Percentiles rank a stretch among this genome's conserved stretches.
phyloP scores from a whole-genome alignment of 371 early-diverging fungal species.

The Lichtheimia corymbifera region DNA sequence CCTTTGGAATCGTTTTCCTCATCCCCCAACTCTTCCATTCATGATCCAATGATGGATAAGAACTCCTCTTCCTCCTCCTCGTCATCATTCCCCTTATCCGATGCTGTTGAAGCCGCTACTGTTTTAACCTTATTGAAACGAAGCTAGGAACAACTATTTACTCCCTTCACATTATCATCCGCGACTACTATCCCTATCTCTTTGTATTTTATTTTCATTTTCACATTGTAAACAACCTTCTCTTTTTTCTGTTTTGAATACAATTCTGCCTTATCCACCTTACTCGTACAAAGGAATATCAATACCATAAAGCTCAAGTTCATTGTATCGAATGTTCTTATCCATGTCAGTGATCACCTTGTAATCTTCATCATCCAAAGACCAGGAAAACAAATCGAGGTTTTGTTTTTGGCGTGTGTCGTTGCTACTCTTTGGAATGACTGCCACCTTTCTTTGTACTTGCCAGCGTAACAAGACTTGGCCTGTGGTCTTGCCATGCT shows the following conservation, averaged over 20 bases:
- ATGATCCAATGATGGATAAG: slow-evolving; percentile 8
- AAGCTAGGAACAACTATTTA: slow-evolving; percentile 26
- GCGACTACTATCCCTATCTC: slow-evolving; percentile 12
- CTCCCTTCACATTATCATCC: slow-evolving; percentile 1
- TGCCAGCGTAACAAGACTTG: slow-evolving; percentile 57
- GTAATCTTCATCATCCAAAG: slow-evolving; percentile 17
- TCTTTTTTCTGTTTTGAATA: slow-evolving; percentile 3
- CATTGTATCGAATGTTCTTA: slow-evolving; percentile 19
- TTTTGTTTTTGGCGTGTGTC: slow-evolving; percentile 39
- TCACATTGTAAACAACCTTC: not conserved
- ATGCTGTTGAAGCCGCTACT: slow-evolving; percentile 46
- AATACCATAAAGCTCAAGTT: slow-evolving; percentile 31
- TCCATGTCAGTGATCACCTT: slow-evolving; percentile 17
- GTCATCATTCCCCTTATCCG: slow-evolving; percentile 5
- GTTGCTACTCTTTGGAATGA: slow-evolving; percentile 62
- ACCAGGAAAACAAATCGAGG: slow-evolving; percentile 22
- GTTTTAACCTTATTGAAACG: slow-evolving; percentile 40
- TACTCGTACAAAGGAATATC: slow-evolving; percentile 38
- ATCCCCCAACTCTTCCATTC: slow-evolving; percentile 8
- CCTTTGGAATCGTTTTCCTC: slow-evolving; percentile 8
- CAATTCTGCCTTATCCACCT: slow-evolving; percentile 1
- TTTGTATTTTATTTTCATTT: slow-evolving; percentile 9
- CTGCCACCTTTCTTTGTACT: slow-evolving; percentile 43
- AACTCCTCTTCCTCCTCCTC: slow-evolving; percentile 22
- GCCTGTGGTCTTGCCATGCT: slow-evolving; percentile 37